phyloP scores from a whole-genome alignment of 768 basidiomycete species.

The Suillus lakei region DNA sequence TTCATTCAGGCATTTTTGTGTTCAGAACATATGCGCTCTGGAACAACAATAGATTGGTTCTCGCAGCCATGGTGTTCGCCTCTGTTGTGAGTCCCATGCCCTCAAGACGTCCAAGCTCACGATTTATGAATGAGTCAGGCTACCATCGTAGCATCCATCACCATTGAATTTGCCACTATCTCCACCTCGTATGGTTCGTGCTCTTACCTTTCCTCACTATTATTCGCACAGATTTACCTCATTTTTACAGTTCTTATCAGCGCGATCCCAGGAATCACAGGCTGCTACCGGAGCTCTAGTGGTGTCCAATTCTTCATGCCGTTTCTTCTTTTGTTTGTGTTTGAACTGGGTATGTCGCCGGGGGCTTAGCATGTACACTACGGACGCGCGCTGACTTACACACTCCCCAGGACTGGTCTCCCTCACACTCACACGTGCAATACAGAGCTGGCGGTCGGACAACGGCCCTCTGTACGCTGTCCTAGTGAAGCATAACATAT shows the following conservation, averaged over 20 bases:
- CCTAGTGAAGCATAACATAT: neutral
- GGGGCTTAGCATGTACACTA: neutral
- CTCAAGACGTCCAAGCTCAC: neutral
- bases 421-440: neutral
- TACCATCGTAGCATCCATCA: neutral
- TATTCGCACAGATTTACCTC: neutral
- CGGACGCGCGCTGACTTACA: neutral
- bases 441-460: neutral
- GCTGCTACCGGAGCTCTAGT: neutral
- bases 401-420: neutral
- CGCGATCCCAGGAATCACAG: neutral
- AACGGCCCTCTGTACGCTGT: neutral
- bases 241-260: neutral
- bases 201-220: neutral
- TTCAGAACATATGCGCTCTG: neutral
- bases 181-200: neutral
- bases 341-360: neutral
- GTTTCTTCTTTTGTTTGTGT: neutral
- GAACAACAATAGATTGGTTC: neutral
- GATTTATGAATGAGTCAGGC: neutral
- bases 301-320: neutral
- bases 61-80: neutral
- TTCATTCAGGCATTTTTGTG: neutral
- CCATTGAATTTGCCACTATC: neutral
- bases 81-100: neutral